Percentiles rank a stretch among this genome's conserved stretches.
Conservation (phyloP, 495 filamentous ascomycete genomes). For the Immersiella caudata region DNA sequence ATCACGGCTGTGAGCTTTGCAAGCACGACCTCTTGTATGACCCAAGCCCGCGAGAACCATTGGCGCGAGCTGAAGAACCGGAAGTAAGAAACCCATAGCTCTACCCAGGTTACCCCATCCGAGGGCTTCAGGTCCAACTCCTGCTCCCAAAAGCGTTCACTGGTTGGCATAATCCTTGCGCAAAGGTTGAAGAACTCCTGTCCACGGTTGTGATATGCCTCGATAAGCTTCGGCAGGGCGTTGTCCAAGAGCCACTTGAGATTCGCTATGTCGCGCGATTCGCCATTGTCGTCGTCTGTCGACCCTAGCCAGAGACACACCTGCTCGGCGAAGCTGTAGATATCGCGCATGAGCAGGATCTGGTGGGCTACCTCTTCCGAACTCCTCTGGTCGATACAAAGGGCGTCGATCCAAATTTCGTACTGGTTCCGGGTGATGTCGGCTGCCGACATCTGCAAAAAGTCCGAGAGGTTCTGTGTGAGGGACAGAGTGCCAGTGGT, state of each 20-base stretch:
- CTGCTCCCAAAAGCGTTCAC: not conserved
- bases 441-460: not conserved
- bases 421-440: not conserved
- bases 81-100: not conserved
- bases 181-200: not conserved
- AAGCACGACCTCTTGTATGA: not conserved
- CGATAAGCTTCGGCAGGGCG: not conserved
- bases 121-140: not conserved
- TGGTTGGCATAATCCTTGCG: not conserved
- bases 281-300: not conserved
- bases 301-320: not conserved
- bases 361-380: not conserved
- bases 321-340: not conserved
- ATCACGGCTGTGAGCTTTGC: not conserved
- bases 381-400: not conserved
- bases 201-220: not conserved
- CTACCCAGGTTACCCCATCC: not conserved
- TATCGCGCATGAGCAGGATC: not conserved
- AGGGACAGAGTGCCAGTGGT: not conserved
- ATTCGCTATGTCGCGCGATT: not conserved
- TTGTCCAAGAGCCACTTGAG: not conserved
- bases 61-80: not conserved
- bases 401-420: constrained; percentile 8
- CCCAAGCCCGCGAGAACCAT: not conserved
- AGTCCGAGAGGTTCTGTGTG: not conserved